Base-by-base conservation (phyloP, 495 filamentous ascomycete genomes). In the Penicillium paradoxum region DNA sequence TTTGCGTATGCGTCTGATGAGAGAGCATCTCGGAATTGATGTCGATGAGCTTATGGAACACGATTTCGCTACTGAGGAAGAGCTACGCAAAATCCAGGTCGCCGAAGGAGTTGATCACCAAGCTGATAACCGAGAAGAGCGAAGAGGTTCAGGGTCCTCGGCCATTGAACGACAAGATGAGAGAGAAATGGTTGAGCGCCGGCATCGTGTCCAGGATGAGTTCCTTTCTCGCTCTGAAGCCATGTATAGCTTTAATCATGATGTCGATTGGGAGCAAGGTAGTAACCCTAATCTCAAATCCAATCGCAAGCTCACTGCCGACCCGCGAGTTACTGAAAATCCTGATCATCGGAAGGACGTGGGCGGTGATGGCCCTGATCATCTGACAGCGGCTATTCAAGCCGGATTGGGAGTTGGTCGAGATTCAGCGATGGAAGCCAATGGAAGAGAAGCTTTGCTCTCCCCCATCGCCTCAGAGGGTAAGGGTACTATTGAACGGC, bases 11-110 rank as follows among this genome's bases (percentile, higher is more conserved):
- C 83, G 95, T 36, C 72, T 99, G 40, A 97, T 97, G 93, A 83
- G 93, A 55, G 93, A 99, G 70, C 93, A 99, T 77, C 79, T 99
- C 32, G 93, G 93, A 30, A 73, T 99, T 47, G 93, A 97, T 62
- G 89, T 96, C 17, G 93, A 99, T 63, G 90, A 88, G 63, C 80
- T 96, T 49, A 76, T 89, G 73, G 90, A 93, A 56, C 86, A 91
- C 42, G 89, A 95, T 57, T 79, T 76, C 18, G 64, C 67, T 10
- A 71, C 68, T 3, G 73, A 77, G 57, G 71, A 75, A 60, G 71
- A 74, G 51, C 49, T 71, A n/a, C 69, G 67, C 39, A 71, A 67
- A 38, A 73, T 73, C 21, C 63, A 76, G 41, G 65, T 69, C 7
- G 71, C 49, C 11, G 71, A 75, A 53, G 68, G 71, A 32, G 63